These are phyloP conservation scores for Magnaporthiopsis poae DNA, from an alignment of 2,329 filamentous ascomycete species.

Conservation along the genomic window DNA sequence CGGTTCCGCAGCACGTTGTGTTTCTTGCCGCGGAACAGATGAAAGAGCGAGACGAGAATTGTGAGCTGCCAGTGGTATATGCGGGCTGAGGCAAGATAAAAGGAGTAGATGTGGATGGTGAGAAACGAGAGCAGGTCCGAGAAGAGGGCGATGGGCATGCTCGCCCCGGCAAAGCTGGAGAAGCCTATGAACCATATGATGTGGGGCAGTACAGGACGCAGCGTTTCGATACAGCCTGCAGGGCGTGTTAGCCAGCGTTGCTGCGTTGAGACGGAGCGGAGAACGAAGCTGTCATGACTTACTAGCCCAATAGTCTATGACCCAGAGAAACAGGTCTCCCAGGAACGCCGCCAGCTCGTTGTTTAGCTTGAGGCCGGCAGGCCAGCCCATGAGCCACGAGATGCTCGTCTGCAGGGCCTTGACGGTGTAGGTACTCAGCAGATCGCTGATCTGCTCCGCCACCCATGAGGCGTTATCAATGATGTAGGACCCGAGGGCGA, in stretches of 20 bases:
- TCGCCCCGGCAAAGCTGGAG: slow-evolving; percentile 88
- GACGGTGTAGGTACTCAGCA: slow-evolving; percentile 75
- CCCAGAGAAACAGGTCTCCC: slow-evolving; percentile 92
- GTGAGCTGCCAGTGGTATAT: slow-evolving; percentile 99
- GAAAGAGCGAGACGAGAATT: slow-evolving; percentile 94
- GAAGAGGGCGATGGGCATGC: slow-evolving; percentile 91
- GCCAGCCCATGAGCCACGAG: slow-evolving; percentile 90
- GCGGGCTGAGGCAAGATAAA: slow-evolving; percentile 90
- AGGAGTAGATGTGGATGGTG: slow-evolving; percentile 93
- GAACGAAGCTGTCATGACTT: slow-evolving; percentile 23
- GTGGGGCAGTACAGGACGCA: slow-evolving; percentile 71
- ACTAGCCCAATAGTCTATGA: slow-evolving; percentile 96
- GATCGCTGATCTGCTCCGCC: slow-evolving; percentile 63
- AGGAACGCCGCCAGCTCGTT: slow-evolving; percentile 87
- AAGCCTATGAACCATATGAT: slow-evolving; percentile 90
- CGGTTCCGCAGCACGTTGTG: slow-evolving; percentile 92
- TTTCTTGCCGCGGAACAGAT: slow-evolving; percentile 95
- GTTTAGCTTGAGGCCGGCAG: slow-evolving; percentile 89
- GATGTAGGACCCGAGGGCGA: slow-evolving; percentile 90
- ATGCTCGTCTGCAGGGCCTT: slow-evolving; percentile 82
- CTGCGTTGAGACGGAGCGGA: not conserved
- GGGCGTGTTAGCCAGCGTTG: not conserved
- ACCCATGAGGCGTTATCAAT: slow-evolving; percentile 87
- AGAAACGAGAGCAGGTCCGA: slow-evolving; percentile 85
- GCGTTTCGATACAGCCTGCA: slow-evolving; percentile 62